These are phyloP conservation scores for Nidularia sp. DNA, from an alignment of 768 basidiomycete species.

Conservation along the genomic window DNA sequence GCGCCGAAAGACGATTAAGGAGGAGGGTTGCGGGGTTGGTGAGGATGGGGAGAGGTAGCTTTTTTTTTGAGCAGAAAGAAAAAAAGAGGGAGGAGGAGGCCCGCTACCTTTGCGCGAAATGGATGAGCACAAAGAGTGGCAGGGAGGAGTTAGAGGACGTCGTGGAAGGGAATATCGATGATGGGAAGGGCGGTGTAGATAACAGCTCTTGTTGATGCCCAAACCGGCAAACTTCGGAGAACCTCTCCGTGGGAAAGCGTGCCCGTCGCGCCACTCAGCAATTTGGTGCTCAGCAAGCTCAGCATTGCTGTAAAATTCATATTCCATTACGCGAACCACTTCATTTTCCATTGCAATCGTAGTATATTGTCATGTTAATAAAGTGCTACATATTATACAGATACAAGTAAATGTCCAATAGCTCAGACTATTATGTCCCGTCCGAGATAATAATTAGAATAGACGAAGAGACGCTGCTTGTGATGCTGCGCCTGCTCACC, in stretches of 20 bases:
- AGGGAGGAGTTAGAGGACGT: neutral
- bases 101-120: neutral
- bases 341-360: neutral
- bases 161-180: conserved; percentile 38
- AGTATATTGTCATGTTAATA: too few species aligned
- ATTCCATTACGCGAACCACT: neutral
- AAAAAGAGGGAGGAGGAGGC: neutral
- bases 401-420: too few species aligned
- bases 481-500: too few species aligned
- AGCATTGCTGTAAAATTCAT: conserved; percentile 3
- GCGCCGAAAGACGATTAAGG: too few species aligned
- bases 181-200: conserved; percentile 45
- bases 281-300: neutral
- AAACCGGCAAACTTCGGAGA: conserved; percentile 37
- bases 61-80: neutral
- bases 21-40: too few species aligned
- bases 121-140: neutral
- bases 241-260: conserved; percentile 30
- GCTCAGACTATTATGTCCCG: too few species aligned
- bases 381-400: too few species aligned
- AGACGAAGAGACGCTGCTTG: too few species aligned
- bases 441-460: too few species aligned
- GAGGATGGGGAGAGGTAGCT: too few species aligned
- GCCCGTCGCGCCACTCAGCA: conserved; percentile 10
- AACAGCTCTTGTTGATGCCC: conserved; percentile 32